Base-by-base conservation (phyloP, 2,329 filamentous ascomycete genomes). In the Lachnellula willkommii region DNA sequence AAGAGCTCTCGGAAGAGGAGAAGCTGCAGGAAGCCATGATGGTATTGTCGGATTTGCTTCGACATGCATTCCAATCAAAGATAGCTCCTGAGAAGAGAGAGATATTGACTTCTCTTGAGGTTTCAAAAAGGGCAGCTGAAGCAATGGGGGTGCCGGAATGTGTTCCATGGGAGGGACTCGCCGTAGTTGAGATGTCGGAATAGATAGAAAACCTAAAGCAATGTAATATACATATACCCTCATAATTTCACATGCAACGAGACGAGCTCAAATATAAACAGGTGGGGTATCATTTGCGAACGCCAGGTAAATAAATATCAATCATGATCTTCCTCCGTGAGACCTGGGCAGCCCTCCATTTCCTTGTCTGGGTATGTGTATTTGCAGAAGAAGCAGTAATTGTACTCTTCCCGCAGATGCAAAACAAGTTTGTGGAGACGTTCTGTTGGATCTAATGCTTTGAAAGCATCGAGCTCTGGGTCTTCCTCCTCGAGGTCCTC, bases 331-430 rank as follows among this genome's bases (percentile, higher is more conserved):
- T 96, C 91, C 72, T 96, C 94, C 0, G 84, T 88, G 37, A 86
- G 54, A 1, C 94, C 94, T 0, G 94, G 93, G 76, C 94, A 99
- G 0, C 89, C 92, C 12, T 94, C 90, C 87, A 96, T 85, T 37
- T 75, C 72, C 37, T 75, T 75, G 66, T 90, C 84, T 0, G 84
- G 81, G 70, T 96, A 99, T 52, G 77, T 77, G 71, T 81, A 88
- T 71, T 96, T 97, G 73, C 94, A 99, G 89, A 92, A 99, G 70
- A 96, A 96, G 74, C 94, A 99, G 70, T 99, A 99, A 46, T 78
- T 73, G 67, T 90, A 83, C 67, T 81, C 80, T 49, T 83, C 76
- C 39, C 94, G 81, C 53, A 99, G 71, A 71, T 89, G 85, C 17
- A 74, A 70, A 9, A 96, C 79, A 14, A 95, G 71, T 63, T 77